Evolutionary conservation across 768 basidiomycete genomes (phyloP).

Genomic region (Termitomyces bulborhizus): DNA sequence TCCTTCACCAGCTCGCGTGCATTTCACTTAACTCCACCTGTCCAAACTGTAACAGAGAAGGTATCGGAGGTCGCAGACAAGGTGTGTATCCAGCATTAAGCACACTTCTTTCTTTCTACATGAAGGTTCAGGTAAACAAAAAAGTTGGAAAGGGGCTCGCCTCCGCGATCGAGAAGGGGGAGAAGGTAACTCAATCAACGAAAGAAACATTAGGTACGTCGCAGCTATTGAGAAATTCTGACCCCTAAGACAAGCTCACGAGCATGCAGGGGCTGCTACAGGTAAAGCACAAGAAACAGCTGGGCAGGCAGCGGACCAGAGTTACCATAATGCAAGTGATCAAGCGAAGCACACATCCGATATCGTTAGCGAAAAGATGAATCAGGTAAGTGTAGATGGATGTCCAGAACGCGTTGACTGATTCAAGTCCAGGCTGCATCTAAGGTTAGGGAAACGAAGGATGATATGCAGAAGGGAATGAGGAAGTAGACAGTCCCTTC

Average conservation of each 20-base stretch:
- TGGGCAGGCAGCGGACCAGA: conserved; percentile 26
- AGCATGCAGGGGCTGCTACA: conserved; percentile 25
- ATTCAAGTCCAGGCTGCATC: conserved; percentile 22
- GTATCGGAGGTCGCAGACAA: conserved; percentile 38
- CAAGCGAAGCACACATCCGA: conserved; percentile 30
- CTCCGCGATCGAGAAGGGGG: conserved; percentile 40
- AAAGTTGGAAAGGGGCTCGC: conserved; percentile 39
- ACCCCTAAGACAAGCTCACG: background rate
- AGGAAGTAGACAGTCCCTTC: conserved; percentile 11
- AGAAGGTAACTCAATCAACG: conserved; percentile 32
- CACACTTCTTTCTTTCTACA: background rate
- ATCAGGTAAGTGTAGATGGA: conserved; percentile 23
- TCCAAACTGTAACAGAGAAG: conserved; percentile 37
- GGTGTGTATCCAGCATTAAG: conserved; percentile 17
- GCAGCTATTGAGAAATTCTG: background rate
- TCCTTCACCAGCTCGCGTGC: conserved; percentile 13
- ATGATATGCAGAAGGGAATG: conserved; percentile 27
- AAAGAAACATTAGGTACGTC: conserved; percentile 36
- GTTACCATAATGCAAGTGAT: conserved; percentile 22
- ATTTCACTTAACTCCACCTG: conserved; percentile 30
- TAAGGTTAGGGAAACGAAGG: conserved; percentile 28
- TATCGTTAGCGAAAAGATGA: conserved; percentile 28
- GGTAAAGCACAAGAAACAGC: conserved; percentile 30
- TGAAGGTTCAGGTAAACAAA: conserved; percentile 33
- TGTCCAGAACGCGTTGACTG: background rate